phyloP scores from a whole-genome alignment of 805 yeast species.

The Suhomyces emberorum region DNA sequence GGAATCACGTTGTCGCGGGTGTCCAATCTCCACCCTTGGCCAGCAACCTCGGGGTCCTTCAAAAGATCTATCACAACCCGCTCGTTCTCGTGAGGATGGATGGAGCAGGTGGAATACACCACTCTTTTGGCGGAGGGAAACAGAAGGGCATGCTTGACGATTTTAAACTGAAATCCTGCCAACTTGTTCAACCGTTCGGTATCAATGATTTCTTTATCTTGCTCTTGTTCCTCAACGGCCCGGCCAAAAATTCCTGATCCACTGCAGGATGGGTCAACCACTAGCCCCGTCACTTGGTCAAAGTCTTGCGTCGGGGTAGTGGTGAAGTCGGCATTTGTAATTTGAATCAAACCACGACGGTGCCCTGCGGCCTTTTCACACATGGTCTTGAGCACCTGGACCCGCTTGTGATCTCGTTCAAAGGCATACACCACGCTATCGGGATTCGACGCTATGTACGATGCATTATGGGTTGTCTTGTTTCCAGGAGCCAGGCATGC shows the following conservation, averaged over 20 bases:
- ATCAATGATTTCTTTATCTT: slow-evolving; percentile 47
- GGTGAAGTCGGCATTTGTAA: slow-evolving; percentile 65
- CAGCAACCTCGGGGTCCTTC: slow-evolving; percentile 58
- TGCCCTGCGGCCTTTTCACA: slow-evolving; percentile 58
- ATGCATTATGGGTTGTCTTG: slow-evolving; percentile 90
- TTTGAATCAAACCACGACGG: slow-evolving; percentile 39
- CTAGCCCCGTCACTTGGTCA: slow-evolving; percentile 66
- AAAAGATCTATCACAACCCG: slow-evolving; percentile 80
- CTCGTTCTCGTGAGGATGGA: slow-evolving; percentile 93
- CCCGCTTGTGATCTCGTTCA: slow-evolving; percentile 78
- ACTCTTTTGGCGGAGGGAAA: slow-evolving; percentile 76
- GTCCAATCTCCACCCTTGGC: slow-evolving; percentile 73
- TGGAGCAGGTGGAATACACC: slow-evolving; percentile 93
- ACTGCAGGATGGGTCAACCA: slow-evolving; percentile 96
- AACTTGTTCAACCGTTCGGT: slow-evolving; percentile 66
- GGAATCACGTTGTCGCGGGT: slow-evolving; percentile 67
- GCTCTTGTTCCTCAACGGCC: slow-evolving; percentile 54
- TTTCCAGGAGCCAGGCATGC: slow-evolving; percentile 99
- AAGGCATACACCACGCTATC: slow-evolving; percentile 66
- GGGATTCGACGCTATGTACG: slow-evolving; percentile 40
- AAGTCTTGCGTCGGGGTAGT: slow-evolving; percentile 55
- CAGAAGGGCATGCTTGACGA: slow-evolving; percentile 81
- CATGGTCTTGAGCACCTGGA: slow-evolving; percentile 71
- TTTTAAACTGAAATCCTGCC: slow-evolving; percentile 82
- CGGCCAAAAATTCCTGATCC: slow-evolving; percentile 98